A percentile compares a stretch with the other conserved stretches of the same genome.
Conservation (phyloP, 257 asterid species). For the Henckelia pumila region DNA sequence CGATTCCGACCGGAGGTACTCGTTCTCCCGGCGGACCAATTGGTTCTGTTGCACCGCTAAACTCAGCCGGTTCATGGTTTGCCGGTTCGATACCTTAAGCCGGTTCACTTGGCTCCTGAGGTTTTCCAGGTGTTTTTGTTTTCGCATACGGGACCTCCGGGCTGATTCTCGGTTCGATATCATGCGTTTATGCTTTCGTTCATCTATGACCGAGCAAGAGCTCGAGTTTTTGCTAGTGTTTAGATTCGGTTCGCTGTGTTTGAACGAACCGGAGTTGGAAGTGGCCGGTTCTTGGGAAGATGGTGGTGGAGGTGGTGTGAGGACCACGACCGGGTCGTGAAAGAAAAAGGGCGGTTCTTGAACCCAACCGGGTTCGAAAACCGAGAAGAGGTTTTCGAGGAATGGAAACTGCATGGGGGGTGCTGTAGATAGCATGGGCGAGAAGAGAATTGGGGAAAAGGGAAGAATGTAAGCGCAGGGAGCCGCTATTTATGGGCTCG, state of each 20-base stretch:
- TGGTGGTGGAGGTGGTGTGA: neutral
- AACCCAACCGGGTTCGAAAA: conserved; percentile 30
- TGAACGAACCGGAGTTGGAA: conserved; percentile 50
- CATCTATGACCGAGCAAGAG: conserved; percentile 32
- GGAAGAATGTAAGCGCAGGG: neutral
- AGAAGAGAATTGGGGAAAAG: neutral
- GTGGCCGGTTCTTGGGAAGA: conserved; percentile 42
- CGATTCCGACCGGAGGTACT: conserved; percentile 58
- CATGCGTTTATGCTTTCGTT: conserved; percentile 73
- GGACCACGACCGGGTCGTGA: neutral
- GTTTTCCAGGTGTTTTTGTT: conserved; percentile 77
- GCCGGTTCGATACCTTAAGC: conserved; percentile 56
- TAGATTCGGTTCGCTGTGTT: conserved; percentile 34
- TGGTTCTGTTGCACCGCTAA: conserved; percentile 42
- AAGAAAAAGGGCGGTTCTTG: conserved; percentile 39
- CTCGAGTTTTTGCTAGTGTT: conserved; percentile 13
- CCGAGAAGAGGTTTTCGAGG: neutral
- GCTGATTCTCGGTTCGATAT: conserved; percentile 94
- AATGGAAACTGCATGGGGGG: neutral
- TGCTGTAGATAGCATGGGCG: neutral
- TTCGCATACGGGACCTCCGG: conserved; percentile 77
- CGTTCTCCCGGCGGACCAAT: conserved; percentile 43
- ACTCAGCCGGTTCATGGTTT: conserved; percentile 57
- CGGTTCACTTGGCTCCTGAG: conserved; percentile 69
- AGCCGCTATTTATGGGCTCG: neutral